These are phyloP conservation scores for Trichoderma polysporum DNA, from an alignment of 2,329 filamentous ascomycete genomes.

Conservation along the genomic window DNA sequence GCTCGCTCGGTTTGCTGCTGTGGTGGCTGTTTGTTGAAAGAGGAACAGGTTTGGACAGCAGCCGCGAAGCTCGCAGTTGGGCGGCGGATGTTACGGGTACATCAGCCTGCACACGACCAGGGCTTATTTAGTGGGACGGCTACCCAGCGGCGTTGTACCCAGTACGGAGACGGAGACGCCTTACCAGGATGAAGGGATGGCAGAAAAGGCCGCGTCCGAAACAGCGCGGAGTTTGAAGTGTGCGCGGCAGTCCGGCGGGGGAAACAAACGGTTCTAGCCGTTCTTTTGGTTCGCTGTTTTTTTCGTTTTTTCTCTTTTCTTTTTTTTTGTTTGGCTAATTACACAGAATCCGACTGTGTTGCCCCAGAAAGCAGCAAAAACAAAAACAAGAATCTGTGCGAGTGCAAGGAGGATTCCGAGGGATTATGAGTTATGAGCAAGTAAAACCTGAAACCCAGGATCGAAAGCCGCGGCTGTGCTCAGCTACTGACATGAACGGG, in stretches of 20 bases:
- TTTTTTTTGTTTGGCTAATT: not conserved
- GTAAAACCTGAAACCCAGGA: not conserved
- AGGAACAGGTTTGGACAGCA: not conserved
- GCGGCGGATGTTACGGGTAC: slow-evolving; percentile 5
- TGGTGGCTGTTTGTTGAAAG: not conserved
- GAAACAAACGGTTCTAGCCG: not conserved
- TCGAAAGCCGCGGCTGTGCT: not conserved
- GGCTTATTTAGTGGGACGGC: slow-evolving; percentile 13
- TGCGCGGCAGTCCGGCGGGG: not conserved
- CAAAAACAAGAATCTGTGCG: not conserved
- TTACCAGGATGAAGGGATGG: not conserved
- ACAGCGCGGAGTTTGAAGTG: slow-evolving; percentile 6
- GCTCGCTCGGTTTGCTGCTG: not conserved
- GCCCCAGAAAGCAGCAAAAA: not conserved
- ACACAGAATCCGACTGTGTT: not conserved
- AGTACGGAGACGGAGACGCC: not conserved
- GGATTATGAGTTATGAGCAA: not conserved
- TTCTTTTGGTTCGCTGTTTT: not conserved
- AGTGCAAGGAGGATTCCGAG: slow-evolving; percentile 1
- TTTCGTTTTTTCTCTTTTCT: not conserved
- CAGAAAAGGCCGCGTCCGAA: slow-evolving; percentile 14
- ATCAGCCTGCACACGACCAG: slow-evolving; percentile 8
- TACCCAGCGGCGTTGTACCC: not conserved
- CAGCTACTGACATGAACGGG: not conserved
- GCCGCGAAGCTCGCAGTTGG: not conserved